Percentiles rank a stretch among this genome's conserved stretches.
Evolutionary conservation across 2,329 filamentous ascomycete species (phyloP).

Genomic region (Chalara sp.): DNA sequence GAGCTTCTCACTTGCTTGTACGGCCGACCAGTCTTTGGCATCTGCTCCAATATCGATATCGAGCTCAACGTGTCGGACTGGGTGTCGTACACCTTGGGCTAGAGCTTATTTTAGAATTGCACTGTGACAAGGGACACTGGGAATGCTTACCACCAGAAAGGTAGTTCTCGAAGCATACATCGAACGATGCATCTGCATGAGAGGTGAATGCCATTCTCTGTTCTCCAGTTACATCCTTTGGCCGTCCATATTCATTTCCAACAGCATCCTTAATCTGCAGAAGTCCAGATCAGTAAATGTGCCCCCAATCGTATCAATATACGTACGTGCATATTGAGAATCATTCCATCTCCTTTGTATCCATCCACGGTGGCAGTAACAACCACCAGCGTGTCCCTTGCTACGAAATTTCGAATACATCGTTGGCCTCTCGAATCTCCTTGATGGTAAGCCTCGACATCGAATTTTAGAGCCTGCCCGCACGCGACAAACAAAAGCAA

Average conservation of each 20-base stretch:
- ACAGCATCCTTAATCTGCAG: slow-evolving; percentile 91
- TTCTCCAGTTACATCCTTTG: slow-evolving; percentile 84
- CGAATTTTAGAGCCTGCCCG: slow-evolving; percentile 80
- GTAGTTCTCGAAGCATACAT: slow-evolving; percentile 92
- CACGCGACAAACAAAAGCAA: slow-evolving; percentile 48
- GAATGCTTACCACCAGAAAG: slow-evolving; percentile 58
- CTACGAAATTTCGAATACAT: slow-evolving; percentile 95
- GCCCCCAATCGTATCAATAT: neutral
- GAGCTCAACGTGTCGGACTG: slow-evolving; percentile 56
- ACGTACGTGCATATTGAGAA: slow-evolving; percentile 87
- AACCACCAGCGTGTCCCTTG: slow-evolving; percentile 86
- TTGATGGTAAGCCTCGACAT: slow-evolving; percentile 64
- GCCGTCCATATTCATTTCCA: slow-evolving; percentile 90
- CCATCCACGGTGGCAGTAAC: slow-evolving; percentile 87
- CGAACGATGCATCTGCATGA: slow-evolving; percentile 84
- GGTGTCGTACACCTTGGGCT: slow-evolving; percentile 19
- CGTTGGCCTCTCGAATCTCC: slow-evolving; percentile 66
- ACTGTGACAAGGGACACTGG: neutral
- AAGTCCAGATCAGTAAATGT: neutral
- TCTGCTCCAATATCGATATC: slow-evolving; percentile 31
- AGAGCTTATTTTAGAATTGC: slow-evolving; percentile 3
- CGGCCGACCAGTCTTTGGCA: slow-evolving; percentile 95
- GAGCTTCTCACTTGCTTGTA: slow-evolving; percentile 94
- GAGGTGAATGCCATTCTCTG: slow-evolving; percentile 85
- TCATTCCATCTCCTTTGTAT: slow-evolving; percentile 83